phyloP scores from a whole-genome alignment of 2,329 filamentous ascomycete genomes.

The Lecanicillium sp. region DNA sequence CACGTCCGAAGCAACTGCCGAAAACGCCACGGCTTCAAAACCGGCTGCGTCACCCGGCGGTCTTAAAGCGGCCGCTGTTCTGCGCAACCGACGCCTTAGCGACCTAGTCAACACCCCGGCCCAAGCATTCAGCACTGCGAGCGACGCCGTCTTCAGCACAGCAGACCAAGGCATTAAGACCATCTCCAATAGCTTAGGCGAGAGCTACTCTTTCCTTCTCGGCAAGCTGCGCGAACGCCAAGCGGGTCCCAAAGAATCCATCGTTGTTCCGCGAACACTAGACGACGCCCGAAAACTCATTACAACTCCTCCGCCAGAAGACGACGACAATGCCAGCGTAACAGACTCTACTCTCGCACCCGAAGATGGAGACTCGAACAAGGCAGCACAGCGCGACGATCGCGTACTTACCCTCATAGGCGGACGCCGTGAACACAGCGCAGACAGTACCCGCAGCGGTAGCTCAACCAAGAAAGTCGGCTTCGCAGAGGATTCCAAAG shows the following conservation, averaged over 20 bases:
- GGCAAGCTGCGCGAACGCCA: slow-evolving; percentile 74
- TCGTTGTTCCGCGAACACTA: slow-evolving; percentile 74
- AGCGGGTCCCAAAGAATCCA: slow-evolving; percentile 32
- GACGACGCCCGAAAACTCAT: slow-evolving; percentile 90
- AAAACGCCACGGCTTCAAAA: slow-evolving; percentile 25
- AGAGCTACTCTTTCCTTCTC: slow-evolving; percentile 88
- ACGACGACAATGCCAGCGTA: slow-evolving; percentile 55
- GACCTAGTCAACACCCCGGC: slow-evolving; percentile 80
- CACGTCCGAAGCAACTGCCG: slow-evolving; percentile 22
- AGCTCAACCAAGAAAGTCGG: slow-evolving; percentile 51
- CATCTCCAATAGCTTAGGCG: slow-evolving; percentile 82
- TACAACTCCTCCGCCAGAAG: slow-evolving; percentile 57
- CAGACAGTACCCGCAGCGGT: slow-evolving; percentile 61
- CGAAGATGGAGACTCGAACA: slow-evolving; percentile 23
- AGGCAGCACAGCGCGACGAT: slow-evolving; percentile 46
- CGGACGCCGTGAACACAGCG: slow-evolving; percentile 67
- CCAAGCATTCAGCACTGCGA: slow-evolving; percentile 71
- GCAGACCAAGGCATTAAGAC: slow-evolving; percentile 90
- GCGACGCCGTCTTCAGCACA: slow-evolving; percentile 76
- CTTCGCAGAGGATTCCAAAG: slow-evolving; percentile 34
- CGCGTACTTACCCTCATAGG: slow-evolving; percentile 59
- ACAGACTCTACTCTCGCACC: slow-evolving; percentile 41
- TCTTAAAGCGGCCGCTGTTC: slow-evolving; percentile 37
- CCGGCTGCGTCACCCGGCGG: slow-evolving; percentile 28
- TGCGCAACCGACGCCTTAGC: slow-evolving; percentile 69